Percentiles rank a stretch among this genome's conserved stretches.
phyloP scores from a whole-genome alignment of 768 basidiomycete species.

The Leccinum rimulosum region DNA sequence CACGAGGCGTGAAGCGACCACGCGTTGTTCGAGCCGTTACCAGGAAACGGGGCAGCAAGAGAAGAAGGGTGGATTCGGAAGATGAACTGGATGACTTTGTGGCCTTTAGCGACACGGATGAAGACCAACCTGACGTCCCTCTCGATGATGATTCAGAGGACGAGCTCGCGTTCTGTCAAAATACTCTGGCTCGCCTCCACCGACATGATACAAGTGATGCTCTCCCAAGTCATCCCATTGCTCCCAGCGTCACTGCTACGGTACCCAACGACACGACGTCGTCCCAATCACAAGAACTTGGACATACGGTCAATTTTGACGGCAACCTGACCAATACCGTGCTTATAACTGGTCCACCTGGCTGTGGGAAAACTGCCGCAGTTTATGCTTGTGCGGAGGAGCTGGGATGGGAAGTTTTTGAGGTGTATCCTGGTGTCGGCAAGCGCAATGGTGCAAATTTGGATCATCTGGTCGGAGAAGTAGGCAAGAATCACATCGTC shows the following conservation, averaged over 20 bases:
- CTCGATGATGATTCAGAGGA: conserved; percentile 38
- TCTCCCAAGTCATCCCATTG: neutral
- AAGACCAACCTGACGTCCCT: conserved; percentile 30
- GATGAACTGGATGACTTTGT: conserved; percentile 61
- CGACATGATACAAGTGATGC: conserved; percentile 1
- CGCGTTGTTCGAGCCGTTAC: conserved; percentile 54
- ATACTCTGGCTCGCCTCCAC: conserved; percentile 21
- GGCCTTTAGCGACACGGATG: conserved; percentile 39
- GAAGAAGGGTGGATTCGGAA: conserved; percentile 48
- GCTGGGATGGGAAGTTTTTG: conserved; percentile 94
- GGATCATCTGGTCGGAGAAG: conserved; percentile 82
- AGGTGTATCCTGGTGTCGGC: conserved; percentile 95
- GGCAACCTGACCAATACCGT: conserved; percentile 79
- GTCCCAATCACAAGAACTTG: conserved; percentile 10
- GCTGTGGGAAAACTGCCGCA: conserved; percentile 87
- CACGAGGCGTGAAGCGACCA: conserved; percentile 54
- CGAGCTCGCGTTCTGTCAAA: conserved; percentile 29
- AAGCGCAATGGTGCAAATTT: conserved; percentile 78
- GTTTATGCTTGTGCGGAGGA: conserved; percentile 94
- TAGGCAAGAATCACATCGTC: conserved; percentile 90
- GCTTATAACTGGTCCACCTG: conserved; percentile 77
- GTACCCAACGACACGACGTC: conserved; percentile 5
- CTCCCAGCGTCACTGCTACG: conserved; percentile 1
- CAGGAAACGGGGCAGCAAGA: conserved; percentile 50
- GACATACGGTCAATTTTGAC: conserved; percentile 29